Evolutionary conservation across 345 rosid genomes (phyloP), one percentile per base, ranked within the genome.

Genomic region (Acer negundo): DNA sequence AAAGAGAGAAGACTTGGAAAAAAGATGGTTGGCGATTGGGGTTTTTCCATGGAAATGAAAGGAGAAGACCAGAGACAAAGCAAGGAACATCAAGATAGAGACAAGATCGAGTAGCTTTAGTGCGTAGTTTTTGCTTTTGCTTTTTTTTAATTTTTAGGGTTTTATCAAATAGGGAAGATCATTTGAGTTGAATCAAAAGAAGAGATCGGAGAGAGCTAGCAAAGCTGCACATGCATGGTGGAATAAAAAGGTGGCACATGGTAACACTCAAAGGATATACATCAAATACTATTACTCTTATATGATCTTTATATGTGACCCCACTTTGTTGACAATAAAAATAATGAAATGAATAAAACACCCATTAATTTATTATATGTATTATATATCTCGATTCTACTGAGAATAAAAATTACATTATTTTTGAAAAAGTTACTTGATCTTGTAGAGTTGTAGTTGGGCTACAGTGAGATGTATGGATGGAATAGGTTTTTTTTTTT

Each of bases 31-130:
- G 80, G 80, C 55, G 16, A 65, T 24, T 4, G 38, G 78, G 46
- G 67, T 51, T 61, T 62, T 69, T 40, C 64, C 26, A 17, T 62
- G 75, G 75, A 78, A 69, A 58, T 69, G 82, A 82, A 87, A 85
- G 85, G 65, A 81, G 75, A 80, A 81, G 86, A 80, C 66, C 81
- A 79, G 66, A 75, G 82, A 69, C 83, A 85, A 85, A 85, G 91
- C 89, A 88, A 89, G 81, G 89, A 81, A 83, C 84, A 80, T 28
- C 82, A 67, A 81, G 82, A 80, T 74, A 73, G 83, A 82, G 86
- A 85, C 79, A 79, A 80, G 72, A n/a, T n/a, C n/a, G n/a, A 69
- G 70, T 82, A 67, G 85, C 91, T 88, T 89, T 89, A 82, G 69
- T n/a, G n/a, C n/a, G n/a, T 85, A 69, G 83, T 87, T 81, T 81